These are phyloP conservation scores for Sordariomycetes sp. DNA, from an alignment of 2,329 filamentous ascomycete species.

Conservation along the genomic window DNA sequence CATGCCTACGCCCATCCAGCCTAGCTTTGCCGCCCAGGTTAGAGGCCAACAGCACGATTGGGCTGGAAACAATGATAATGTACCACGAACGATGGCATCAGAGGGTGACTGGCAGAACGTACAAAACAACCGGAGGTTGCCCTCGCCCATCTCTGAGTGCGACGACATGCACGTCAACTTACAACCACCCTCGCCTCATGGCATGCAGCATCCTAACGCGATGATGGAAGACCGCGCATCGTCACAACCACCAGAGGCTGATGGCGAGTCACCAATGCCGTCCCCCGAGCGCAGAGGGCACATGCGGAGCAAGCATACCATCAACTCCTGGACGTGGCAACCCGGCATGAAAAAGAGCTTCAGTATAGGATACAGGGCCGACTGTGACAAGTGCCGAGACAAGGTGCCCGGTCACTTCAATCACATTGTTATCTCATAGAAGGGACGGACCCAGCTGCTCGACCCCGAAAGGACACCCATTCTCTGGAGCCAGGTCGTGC, in stretches of 20 bases:
- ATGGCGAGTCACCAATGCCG: conserved; percentile 28
- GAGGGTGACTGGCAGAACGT: conserved; percentile 40
- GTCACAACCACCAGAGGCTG: conserved; percentile 15
- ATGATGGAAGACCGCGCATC: conserved; percentile 23
- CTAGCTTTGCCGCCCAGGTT: conserved; percentile 45
- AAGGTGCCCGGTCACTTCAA: conserved; percentile 75
- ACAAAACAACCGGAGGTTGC: conserved; percentile 44
- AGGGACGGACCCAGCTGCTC: conserved; percentile 14
- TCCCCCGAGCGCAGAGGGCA: conserved; percentile 46
- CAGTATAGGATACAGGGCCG: conserved; percentile 68
- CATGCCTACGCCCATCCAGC: conserved; percentile 52
- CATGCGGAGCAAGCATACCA: conserved; percentile 47
- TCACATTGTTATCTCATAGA: conserved; percentile 62
- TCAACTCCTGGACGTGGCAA: conserved; percentile 52
- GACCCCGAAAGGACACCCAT: conserved; percentile 9
- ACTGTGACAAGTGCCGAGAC: conserved; percentile 68
- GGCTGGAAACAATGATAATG: conserved; percentile 19
- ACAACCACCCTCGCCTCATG: conserved; percentile 8
- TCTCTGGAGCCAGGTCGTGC: conserved; percentile 1
- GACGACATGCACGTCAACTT: conserved; percentile 34
- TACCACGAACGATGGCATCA: conserved; percentile 39
- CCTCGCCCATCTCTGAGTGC: conserved; percentile 51
- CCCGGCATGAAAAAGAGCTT: conserved; percentile 61
- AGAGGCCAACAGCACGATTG: conserved; percentile 40
- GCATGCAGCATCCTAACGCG: conserved; percentile 27